Conservation (phyloP, 2,329 filamentous ascomycete species). For the Plectosphaerella cucumerina region DNA sequence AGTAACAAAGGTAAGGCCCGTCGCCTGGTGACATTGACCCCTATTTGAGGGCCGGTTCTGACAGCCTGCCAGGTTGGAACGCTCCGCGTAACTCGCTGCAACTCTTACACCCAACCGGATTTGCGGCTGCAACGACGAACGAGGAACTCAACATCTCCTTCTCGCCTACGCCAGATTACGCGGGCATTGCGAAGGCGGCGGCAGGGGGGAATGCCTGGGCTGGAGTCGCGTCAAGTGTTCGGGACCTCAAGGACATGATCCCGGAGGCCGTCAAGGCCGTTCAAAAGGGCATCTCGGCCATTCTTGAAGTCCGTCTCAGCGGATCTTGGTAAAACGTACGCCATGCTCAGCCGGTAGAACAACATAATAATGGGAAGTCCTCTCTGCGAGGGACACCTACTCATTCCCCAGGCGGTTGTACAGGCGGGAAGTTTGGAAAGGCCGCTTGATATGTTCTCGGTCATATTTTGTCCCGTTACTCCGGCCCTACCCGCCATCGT, state of each 20-base stretch:
- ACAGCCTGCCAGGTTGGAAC: conserved; percentile 43
- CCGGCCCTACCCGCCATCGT: too few species aligned
- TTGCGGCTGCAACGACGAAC: conserved; percentile 50
- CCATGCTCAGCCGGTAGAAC: too few species aligned
- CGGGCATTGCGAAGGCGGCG: conserved; percentile 58
- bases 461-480: too few species aligned
- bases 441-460: too few species aligned
- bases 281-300: conserved; percentile 44
- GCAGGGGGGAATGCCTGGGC: conserved; percentile 43
- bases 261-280: conserved; percentile 48
- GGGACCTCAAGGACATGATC: conserved; percentile 41
- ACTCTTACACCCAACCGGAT: conserved; percentile 54
- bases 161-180: conserved; percentile 52
- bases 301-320: conserved; percentile 37
- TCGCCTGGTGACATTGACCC: too few species aligned
- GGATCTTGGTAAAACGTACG: conserved; percentile 2
- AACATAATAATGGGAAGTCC: too few species aligned
- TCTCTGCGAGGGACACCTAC: too few species aligned
- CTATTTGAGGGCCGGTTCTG: conserved; percentile 9
- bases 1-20: conserved; percentile 31
- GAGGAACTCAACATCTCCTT: conserved; percentile 61
- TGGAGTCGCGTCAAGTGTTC: conserved; percentile 39
- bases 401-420: too few species aligned
- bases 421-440: too few species aligned
- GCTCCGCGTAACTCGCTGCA: conserved; percentile 53